Evolutionary conservation across 768 basidiomycete species (phyloP), one percentile per base, ranked within the genome.

Genomic region (Strobilomyces confusus): DNA sequence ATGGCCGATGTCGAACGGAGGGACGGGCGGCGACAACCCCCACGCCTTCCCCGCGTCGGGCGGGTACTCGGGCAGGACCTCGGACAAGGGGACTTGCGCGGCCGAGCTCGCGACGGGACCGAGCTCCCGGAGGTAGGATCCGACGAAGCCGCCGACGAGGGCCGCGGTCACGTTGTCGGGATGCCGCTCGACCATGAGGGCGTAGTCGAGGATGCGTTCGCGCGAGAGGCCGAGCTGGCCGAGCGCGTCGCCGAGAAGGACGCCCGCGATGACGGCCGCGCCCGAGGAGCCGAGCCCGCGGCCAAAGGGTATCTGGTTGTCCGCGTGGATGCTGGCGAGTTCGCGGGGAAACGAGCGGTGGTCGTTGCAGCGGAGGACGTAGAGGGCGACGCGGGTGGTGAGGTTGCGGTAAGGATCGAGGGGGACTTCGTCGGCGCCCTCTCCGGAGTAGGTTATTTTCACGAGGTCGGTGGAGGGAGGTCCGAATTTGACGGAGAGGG

Each of bases 101-200:
- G 91, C 92, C 58, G 83, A 81, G 56, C 78, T 89, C 5, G 92
- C 95, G 38, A 79, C 81, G 11, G 80, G 78, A 61, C 90, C 90
- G 44, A 98, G 80, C 69, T 97, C 95, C 55, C 88, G 82, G 48
- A 98, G 80, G 75, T 98, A 99, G 3, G 89, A 91, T 19, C 97
- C 97, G 23, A 98, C 92, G 71, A 99, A 98, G 0, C 97, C 97
- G 33, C 97, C 97, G 17, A 98, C 81, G 34, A 99, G 82, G 0
- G 95, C 95, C 3, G 97, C 97, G 1, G 97, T 97, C 65, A 99
- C 95, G 69, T 99, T 99, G 72, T 99, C 97, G 15, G 97, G 97
- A 68, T 99, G 97, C 17, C 97, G 81, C 73, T 99, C 97, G 64
- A 99, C 94, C 97, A 99, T 99, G 49, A 99, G 79, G 1, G 95